Evolutionary conservation across 2,329 filamentous ascomycete species (phyloP).

Genomic region (Epichloe baconii): DNA sequence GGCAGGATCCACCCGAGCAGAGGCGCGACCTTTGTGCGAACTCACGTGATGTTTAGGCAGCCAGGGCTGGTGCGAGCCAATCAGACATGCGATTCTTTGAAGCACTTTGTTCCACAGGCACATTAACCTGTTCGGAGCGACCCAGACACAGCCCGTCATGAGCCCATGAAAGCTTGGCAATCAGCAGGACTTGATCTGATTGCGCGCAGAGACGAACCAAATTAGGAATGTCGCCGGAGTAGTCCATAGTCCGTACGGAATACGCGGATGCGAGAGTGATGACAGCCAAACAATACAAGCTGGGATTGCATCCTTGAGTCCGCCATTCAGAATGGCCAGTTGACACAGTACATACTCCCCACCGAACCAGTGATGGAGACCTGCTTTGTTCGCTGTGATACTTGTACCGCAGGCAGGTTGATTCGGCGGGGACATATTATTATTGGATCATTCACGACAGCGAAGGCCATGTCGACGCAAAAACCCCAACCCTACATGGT

Average conservation of each 20-base stretch:
- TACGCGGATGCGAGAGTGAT: too few species aligned
- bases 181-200: not conserved
- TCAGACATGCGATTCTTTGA: not conserved
- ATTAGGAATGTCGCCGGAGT: not conserved
- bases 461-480: not conserved
- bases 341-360: too few species aligned
- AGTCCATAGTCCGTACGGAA: not conserved
- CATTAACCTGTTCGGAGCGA: not conserved
- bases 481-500: too few species aligned
- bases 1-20: not conserved
- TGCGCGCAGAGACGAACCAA: not conserved
- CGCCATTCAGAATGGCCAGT: too few species aligned
- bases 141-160: not conserved
- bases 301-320: too few species aligned
- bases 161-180: not conserved
- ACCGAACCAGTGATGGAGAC: too few species aligned
- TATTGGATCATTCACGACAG: too few species aligned
- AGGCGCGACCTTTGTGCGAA: slow-evolving; percentile 22
- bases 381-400: too few species aligned
- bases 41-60: slow-evolving; percentile 26
- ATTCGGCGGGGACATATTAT: too few species aligned
- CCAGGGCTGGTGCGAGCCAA: slow-evolving; percentile 7
- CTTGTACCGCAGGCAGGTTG: too few species aligned
- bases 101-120: not conserved
- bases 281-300: too few species aligned